phyloP scores from a whole-genome alignment of 805 yeast genomes.

The Barnettozyma populi region DNA sequence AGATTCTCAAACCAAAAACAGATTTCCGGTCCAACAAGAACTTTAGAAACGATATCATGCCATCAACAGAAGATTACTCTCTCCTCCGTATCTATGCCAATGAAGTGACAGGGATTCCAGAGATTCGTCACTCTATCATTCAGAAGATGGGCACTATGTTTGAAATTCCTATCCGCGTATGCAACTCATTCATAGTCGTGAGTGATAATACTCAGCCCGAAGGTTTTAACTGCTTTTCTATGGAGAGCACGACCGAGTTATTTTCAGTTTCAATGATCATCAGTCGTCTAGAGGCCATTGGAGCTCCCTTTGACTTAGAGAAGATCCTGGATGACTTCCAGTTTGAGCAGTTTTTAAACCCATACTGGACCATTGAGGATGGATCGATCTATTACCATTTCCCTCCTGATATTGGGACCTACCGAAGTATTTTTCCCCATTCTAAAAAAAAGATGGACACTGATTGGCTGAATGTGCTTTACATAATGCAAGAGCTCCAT shows the following conservation, averaged over 20 bases:
- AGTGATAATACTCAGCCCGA: neutral
- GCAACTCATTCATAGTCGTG: slow-evolving; percentile 4
- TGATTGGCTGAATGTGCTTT: slow-evolving; percentile 3
- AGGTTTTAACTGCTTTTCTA: slow-evolving; percentile 1
- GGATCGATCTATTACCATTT: slow-evolving; percentile 9
- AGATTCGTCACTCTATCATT: slow-evolving; percentile 6
- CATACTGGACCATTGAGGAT: slow-evolving; percentile 5
- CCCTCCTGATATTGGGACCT: slow-evolving; percentile 3
- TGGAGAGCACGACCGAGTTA: slow-evolving; percentile 1
- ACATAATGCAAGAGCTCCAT: neutral
- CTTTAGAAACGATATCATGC: slow-evolving; percentile 7
- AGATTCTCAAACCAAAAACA: neutral
- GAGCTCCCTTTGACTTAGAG: slow-evolving; percentile 1
- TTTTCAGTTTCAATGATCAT: neutral
- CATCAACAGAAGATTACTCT: slow-evolving; percentile 10
- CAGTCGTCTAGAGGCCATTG: neutral
- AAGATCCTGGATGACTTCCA: slow-evolving; percentile 2
- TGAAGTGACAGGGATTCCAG: slow-evolving; percentile 8
- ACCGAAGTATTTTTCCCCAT: slow-evolving; percentile 1
- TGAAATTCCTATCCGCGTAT: neutral
- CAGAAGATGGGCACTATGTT: slow-evolving; percentile 4
- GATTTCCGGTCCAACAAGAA: slow-evolving; percentile 6
- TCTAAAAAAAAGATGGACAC: slow-evolving; percentile 3
- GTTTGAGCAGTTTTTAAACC: slow-evolving; percentile 1
- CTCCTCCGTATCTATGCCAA: slow-evolving; percentile 8